These are phyloP conservation scores for Chrysoporthe puriensis DNA, from an alignment of 2,329 filamentous ascomycete genomes.

Conservation along the genomic window DNA sequence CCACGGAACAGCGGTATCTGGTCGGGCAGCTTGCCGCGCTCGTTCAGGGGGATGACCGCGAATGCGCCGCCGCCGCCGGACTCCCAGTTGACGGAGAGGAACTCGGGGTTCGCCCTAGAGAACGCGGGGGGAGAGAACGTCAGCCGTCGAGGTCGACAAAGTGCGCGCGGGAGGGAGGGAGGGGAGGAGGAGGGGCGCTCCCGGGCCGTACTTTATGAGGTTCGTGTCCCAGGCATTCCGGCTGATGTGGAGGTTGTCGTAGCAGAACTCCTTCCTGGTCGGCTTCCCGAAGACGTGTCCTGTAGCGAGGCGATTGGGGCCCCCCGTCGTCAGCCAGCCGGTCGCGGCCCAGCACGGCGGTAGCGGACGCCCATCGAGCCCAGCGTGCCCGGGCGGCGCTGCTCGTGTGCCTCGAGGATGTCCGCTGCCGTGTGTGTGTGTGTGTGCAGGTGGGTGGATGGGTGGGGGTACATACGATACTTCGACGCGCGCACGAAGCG, in stretches of 20 bases:
- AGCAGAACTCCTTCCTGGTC: conserved; percentile 96
- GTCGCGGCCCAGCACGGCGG: conserved; percentile 31
- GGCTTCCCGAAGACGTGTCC: conserved; percentile 98
- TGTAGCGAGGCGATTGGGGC: conserved; percentile 44
- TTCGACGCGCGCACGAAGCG: conserved; percentile 72
- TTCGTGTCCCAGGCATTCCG: conserved; percentile 99
- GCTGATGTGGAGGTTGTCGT: conserved; percentile 96
- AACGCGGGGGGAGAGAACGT: conserved; percentile 25
- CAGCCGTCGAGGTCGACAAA: conserved; percentile 24
- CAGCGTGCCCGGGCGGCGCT: conserved; percentile 9
- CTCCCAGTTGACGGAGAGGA: conserved; percentile 98
- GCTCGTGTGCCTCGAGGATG: conserved; percentile 31
- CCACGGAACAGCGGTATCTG: conserved; percentile 93
- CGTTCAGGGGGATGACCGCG: conserved; percentile 87
- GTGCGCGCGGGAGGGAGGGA: not conserved
- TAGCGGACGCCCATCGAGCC: conserved; percentile 20
- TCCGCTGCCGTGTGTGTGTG: conserved; percentile 25
- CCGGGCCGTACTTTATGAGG: conserved; percentile 35
- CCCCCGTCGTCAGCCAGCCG: conserved; percentile 35
- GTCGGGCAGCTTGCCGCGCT: conserved; percentile 89
- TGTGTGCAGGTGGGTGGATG: too few species aligned
- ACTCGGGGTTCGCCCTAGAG: conserved; percentile 85
- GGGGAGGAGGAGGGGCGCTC: not conserved
- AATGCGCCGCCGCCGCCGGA: conserved; percentile 94
- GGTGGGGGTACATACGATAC: conserved; percentile 57